phyloP scores from a whole-genome alignment of 345 rosid genomes.

The Gossypioides kirkii region DNA sequence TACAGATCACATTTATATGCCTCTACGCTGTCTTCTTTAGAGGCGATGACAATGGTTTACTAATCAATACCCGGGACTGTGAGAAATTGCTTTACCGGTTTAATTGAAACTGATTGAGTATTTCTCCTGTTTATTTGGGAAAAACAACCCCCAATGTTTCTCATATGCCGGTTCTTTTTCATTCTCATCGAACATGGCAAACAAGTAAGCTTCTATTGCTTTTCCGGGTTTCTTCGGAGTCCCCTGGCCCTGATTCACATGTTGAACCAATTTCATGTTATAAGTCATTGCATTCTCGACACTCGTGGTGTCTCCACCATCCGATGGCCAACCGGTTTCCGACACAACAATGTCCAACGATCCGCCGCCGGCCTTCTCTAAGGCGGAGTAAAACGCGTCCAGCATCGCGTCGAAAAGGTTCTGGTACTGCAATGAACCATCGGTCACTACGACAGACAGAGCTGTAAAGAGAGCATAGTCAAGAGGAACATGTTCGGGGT shows the following conservation, averaged over 20 bases:
- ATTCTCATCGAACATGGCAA: slow-evolving; percentile 27
- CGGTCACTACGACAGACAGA: slow-evolving; percentile 22
- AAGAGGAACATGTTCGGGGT: slow-evolving; percentile 24
- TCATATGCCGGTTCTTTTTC: neutral
- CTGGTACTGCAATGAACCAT: slow-evolving; percentile 17
- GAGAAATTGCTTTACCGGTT: neutral
- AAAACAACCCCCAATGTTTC: slow-evolving; percentile 11
- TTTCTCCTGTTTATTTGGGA: neutral
- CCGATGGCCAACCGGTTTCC: slow-evolving; percentile 30
- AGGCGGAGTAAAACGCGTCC: slow-evolving; percentile 18
- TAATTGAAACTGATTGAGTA: neutral
- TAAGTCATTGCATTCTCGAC: slow-evolving; percentile 25
- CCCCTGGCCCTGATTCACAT: slow-evolving; percentile 19
- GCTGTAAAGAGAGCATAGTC: slow-evolving; percentile 40
- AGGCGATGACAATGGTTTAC: neutral
- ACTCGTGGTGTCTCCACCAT: slow-evolving; percentile 7
- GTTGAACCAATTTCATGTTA: slow-evolving; percentile 13
- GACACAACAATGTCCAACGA: slow-evolving; percentile 19
- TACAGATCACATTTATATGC: too few relatives aligned
- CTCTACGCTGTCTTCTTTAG: too few relatives aligned
- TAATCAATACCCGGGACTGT: neutral
- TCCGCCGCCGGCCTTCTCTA: slow-evolving; percentile 20
- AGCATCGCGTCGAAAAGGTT: slow-evolving; percentile 17
- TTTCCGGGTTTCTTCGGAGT: slow-evolving; percentile 27
- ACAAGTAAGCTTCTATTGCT: slow-evolving; percentile 23